These are phyloP conservation scores for Suillus subluteus DNA, from an alignment of 768 basidiomycete species.

Conservation along the genomic window DNA sequence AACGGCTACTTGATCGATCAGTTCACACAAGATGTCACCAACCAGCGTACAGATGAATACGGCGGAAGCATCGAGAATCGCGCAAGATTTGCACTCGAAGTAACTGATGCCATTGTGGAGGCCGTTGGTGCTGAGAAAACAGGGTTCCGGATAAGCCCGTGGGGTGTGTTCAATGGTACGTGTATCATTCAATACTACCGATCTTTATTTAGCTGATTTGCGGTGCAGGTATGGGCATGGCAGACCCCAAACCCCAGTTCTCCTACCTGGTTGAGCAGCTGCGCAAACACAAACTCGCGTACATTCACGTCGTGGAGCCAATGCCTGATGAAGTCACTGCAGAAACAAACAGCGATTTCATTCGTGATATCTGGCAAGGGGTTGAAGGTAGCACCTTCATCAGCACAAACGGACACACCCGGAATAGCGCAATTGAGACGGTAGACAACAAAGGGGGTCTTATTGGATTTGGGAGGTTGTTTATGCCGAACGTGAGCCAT, in stretches of 20 bases:
- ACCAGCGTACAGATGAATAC: conserved; percentile 64
- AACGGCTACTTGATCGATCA: conserved; percentile 59
- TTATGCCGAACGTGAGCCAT: conserved; percentile 41
- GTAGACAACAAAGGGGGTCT: conserved; percentile 40
- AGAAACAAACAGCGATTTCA: conserved; percentile 43
- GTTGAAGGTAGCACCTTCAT: conserved; percentile 40
- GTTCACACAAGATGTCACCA: conserved; percentile 59
- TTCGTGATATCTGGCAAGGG: conserved; percentile 47
- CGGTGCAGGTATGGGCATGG: conserved; percentile 51
- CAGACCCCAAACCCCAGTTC: conserved; percentile 59
- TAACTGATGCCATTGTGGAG: conserved; percentile 52
- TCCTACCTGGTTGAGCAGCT: conserved; percentile 49
- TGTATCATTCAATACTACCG: not conserved
- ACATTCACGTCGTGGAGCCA: conserved; percentile 55
- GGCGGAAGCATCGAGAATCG: conserved; percentile 70
- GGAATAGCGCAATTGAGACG: conserved; percentile 39
- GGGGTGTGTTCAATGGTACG: conserved; percentile 37
- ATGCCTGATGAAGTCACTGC: conserved; percentile 19
- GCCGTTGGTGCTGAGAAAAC: conserved; percentile 59
- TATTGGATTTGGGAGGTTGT: conserved; percentile 42
- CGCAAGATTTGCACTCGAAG: conserved; percentile 56
- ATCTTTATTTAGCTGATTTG: conserved; percentile 20
- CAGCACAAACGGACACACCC: conserved; percentile 47
- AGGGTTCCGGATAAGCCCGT: conserved; percentile 62
- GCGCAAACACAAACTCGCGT: conserved; percentile 44